Base-by-base conservation (phyloP, 2,329 filamentous ascomycete genomes). In the Scedosporium dehoogii region DNA sequence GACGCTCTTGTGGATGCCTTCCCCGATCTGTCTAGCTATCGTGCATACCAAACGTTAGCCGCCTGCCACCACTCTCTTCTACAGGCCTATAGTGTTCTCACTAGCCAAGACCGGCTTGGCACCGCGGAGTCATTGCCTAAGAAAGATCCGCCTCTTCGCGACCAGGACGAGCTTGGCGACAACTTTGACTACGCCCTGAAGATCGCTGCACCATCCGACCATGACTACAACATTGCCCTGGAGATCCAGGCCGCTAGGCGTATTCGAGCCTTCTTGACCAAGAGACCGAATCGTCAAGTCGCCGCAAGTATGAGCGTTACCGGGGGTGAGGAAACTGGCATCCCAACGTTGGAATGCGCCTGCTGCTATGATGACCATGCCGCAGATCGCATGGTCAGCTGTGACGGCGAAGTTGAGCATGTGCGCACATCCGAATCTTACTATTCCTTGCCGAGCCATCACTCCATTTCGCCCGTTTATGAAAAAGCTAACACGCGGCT, bases 331-430 rank as follows among this genome's bases (percentile, higher is more conserved):
- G 74, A 74, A 63, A 73, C 68, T 1, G 73, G 76, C 4, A 84
- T 85, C 0, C 78, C 81, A 18, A 76, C 87, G 48, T 73, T 78
- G 10, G 89, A 93, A 67, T 96, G 88, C 67, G 81, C 80, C 53
- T 91, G 89, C 69, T 96, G 91, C 72, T 94, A 83, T 68, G 78
- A 79, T 6, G 85, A 91, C 3, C 78, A 79, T 59, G 80, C 89
- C 1, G 72, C 85, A 56, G 89, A 90, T 67, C 81, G 85, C 58
- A 85, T 90, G 76, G 80, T 90, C 1, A 78, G 83, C 65, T 96
- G 91, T 71, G 74, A 84, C 59, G 85, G 81, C 16, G 77, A 81
- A 0, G 67, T 70, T 0, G 66, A 74, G 1, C 89, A 92, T 64
- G 75, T 75, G 64, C 66, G 74, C 69, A n/a, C n/a, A 16, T 16